Percentiles rank a stretch among this genome's conserved stretches.
Evolutionary conservation across 2,329 filamentous ascomycete genomes (phyloP).

Genomic region (Periconia digitata): DNA sequence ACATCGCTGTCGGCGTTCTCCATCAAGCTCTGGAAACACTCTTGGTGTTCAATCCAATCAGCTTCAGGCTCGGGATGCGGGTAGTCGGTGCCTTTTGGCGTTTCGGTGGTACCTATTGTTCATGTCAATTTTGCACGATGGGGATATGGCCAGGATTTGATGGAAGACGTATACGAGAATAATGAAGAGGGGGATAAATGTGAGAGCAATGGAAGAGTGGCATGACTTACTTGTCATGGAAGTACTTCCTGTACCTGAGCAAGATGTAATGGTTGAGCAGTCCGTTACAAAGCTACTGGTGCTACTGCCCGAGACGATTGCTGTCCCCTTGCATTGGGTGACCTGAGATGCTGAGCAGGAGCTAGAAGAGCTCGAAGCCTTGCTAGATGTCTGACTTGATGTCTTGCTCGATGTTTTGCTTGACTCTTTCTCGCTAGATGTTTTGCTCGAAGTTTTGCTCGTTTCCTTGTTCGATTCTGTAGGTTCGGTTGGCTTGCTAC

Average conservation of each 20-base stretch:
- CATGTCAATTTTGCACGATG: too few species aligned
- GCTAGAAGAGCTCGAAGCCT: not conserved
- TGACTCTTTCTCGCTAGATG: not conserved
- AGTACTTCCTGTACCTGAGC: slow-evolving; percentile 7
- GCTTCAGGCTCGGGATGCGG: too few species aligned
- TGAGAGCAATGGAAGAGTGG: too few species aligned
- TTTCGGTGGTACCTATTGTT: too few species aligned
- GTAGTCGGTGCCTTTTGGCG: too few species aligned
- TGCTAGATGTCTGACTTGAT: slow-evolving; percentile 5
- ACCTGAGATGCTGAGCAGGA: slow-evolving; percentile 3
- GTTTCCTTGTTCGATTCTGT: not conserved
- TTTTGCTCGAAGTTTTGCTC: not conserved
- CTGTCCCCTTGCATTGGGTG: slow-evolving; percentile 2
- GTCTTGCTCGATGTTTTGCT: slow-evolving; percentile 1
- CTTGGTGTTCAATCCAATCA: too few species aligned
- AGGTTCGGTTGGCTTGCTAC: not conserved
- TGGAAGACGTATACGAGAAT: too few species aligned
- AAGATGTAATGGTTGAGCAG: slow-evolving; percentile 6
- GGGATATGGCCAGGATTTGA: too few species aligned
- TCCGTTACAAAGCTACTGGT: slow-evolving; percentile 5
- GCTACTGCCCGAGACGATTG: slow-evolving; percentile 2
- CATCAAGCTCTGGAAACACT: too few species aligned
- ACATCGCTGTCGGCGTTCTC: too few species aligned
- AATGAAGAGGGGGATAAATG: too few species aligned
- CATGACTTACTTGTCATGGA: slow-evolving; percentile 4